These are phyloP conservation scores for Rhizoctonia solani DNA, from an alignment of 1,284 basidiomycete genomes.

Conservation along the genomic window DNA sequence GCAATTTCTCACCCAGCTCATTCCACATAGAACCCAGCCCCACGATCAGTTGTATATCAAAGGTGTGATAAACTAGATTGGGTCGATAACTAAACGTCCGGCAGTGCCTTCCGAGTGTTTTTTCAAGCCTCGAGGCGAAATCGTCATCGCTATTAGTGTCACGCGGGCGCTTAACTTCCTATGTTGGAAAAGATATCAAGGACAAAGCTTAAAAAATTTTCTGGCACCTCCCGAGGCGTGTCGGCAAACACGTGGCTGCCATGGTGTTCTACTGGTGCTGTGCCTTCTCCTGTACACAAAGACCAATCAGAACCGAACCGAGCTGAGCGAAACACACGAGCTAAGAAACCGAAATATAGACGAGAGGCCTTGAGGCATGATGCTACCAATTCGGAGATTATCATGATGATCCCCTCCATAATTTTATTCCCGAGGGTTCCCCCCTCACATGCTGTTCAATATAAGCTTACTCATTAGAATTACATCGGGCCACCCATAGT, in stretches of 20 bases:
- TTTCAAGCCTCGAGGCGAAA: slow-evolving; percentile 5
- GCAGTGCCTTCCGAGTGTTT: slow-evolving; percentile 20
- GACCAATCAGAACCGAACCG: not conserved
- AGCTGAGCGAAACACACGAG: not conserved
- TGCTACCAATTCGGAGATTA: not conserved
- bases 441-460: slow-evolving; percentile 6
- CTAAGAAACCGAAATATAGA: not conserved
- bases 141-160: slow-evolving; percentile 24
- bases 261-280: slow-evolving; percentile 2
- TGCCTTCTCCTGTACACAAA: not conserved
- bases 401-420: slow-evolving; percentile 1
- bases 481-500: not conserved
- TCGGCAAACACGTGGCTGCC: slow-evolving; percentile 22
- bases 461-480: not conserved
- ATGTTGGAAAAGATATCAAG: slow-evolving; percentile 2
- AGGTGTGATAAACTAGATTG: slow-evolving; percentile 23
- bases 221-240: slow-evolving; percentile 12
- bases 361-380: slow-evolving; percentile 28
- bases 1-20: slow-evolving; percentile 16
- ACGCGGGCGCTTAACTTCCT: slow-evolving; percentile 21
- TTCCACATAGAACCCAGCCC: not conserved
- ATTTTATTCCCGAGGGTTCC: slow-evolving; percentile 8
- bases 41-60: slow-evolving; percentile 31
- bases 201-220: slow-evolving; percentile 32
- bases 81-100: slow-evolving; percentile 16